Evolutionary conservation across 345 rosid genomes (phyloP), one percentile per base, ranked within the genome.

Genomic region (Pseudoturritis turrita): DNA sequence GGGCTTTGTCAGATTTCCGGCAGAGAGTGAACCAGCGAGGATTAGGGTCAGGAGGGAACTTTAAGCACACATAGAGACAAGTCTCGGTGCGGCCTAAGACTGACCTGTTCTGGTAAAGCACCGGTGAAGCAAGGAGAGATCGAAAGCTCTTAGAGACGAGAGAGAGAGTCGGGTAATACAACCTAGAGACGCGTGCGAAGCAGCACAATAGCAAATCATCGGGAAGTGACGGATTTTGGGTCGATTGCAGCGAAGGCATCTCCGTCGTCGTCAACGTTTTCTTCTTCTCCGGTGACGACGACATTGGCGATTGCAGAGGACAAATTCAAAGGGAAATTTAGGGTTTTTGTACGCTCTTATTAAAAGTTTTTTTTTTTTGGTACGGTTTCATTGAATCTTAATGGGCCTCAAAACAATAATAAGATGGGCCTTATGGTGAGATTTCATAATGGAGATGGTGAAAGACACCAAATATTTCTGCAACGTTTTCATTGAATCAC

Each of bases 11-110:
- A 10, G 50, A 40, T 71, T 21, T 49, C 6, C 52, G 82, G 40
- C 49, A 22, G 47, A 86, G 89, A 1, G 82, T 66, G 81, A 73
- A 87, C 82, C 81, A 82, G 26, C 58, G 78, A 44, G 76, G 75
- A 64, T 68, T 61, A 8, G 66, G 51, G 63, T 68, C 59, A 70
- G 80, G 78, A 72, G 81, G 78, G 62, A 71, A 53, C 68, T 88
- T 83, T 77, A 91, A 46, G 45, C 81, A 73, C 68, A 89, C 76
- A 75, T 86, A 83, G 73, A 89, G 89, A 68, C 76, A 78, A 69
- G 79, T 81, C 52, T 89, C 74, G 5, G 82, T 35, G 71, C 62
- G 56, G 25, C 39, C 46, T 11, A 65, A 3, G 19, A 39, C 2
- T 18, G 81, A 79, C 56, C 93, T 91, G 5, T 83, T 73, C 63